Base-by-base conservation (phyloP, 768 basidiomycete genomes). In the Pisolithus marmoratus region DNA sequence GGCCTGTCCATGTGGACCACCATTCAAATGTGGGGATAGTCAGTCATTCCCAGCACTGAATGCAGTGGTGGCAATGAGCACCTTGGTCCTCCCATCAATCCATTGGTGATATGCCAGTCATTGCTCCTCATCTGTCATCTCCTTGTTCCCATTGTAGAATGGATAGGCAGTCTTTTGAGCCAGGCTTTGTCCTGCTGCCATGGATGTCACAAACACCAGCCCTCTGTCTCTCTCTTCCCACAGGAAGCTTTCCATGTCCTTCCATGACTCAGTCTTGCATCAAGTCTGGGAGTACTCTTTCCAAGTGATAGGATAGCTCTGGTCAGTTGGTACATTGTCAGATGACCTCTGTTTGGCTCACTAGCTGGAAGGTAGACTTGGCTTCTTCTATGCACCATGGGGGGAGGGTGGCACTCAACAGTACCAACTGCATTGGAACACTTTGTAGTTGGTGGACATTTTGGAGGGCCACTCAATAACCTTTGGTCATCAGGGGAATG, bases 31-130 rank as follows among this genome's bases (percentile, higher is more conserved):
- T 52, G 47, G 0, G 59, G 27, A 38, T 61, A 60, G 43, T n/a
- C n/a, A n/a, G n/a, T 66, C 64, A 24, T 63, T 62, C 0, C 67
- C 65, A 0, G 58, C 58, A 1, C 56, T 58, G 46, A 69, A 57
- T 1, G 63, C 61, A 2, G 52, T 59, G 3, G 63, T 67, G 8
- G 52, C 50, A 7, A 65, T 48, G 4, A 68, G 40, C 0, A 52
- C 43, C 0, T 8, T 22, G 4, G 34, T 3, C 1, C 26, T 9
- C 0, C 62, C 63, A 0, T 1, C 1, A 2, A 44, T 20, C 64
- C 63, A 68, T 1, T 42, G 12, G 0, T 49, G 2, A 11, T 62
- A 60, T 0, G 56, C 40, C 0, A 15, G 2, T 2, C 37, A 5
- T 2, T 53, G 53, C 1, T 43, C 27, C 23, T 50, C 19, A 6